Conservation (phyloP, 371 early-diverging fungal species). For the Syncephalastrum racemosum region DNA sequence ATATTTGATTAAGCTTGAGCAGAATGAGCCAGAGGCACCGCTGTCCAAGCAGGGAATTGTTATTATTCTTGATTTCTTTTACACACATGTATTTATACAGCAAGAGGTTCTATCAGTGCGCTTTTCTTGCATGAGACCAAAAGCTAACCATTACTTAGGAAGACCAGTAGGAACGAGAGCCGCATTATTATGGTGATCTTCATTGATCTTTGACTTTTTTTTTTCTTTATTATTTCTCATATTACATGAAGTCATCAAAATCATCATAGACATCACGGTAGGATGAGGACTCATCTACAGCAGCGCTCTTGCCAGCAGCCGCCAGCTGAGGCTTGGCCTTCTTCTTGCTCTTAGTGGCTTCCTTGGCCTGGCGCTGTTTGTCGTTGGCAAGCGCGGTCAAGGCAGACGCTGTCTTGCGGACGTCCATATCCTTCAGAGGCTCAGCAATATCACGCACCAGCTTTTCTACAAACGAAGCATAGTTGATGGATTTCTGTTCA, state of each 20-base stretch:
- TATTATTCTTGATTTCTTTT: too few species aligned
- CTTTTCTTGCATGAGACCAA: too few species aligned
- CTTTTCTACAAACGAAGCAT: slow-evolving; percentile 73
- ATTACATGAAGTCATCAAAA: slow-evolving; percentile 84
- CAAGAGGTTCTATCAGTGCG: too few species aligned
- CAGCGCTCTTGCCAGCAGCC: slow-evolving; percentile 49
- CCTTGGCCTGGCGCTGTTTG: slow-evolving; percentile 81
- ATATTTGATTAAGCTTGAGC: too few species aligned
- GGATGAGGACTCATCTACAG: slow-evolving; percentile 32
- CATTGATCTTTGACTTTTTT: slow-evolving; percentile 5
- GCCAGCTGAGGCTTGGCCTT: slow-evolving; percentile 65
- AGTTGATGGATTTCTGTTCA: slow-evolving; percentile 47
- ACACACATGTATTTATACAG: too few species aligned
- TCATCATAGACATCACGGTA: slow-evolving; percentile 63
- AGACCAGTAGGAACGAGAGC: not conserved
- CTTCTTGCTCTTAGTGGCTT: slow-evolving; percentile 67
- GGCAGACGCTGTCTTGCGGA: slow-evolving; percentile 74
- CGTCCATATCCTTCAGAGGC: slow-evolving; percentile 82
- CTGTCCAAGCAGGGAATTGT: too few species aligned
- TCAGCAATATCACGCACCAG: slow-evolving; percentile 76
- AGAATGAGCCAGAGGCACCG: too few species aligned
- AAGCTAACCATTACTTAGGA: too few species aligned
- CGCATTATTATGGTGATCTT: not conserved
- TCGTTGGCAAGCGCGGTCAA: slow-evolving; percentile 86
- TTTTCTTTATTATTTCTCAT: slow-evolving; percentile 14